Evolutionary conservation across 345 rosid genomes (phyloP).

Genomic region (Salix koriyanagi): DNA sequence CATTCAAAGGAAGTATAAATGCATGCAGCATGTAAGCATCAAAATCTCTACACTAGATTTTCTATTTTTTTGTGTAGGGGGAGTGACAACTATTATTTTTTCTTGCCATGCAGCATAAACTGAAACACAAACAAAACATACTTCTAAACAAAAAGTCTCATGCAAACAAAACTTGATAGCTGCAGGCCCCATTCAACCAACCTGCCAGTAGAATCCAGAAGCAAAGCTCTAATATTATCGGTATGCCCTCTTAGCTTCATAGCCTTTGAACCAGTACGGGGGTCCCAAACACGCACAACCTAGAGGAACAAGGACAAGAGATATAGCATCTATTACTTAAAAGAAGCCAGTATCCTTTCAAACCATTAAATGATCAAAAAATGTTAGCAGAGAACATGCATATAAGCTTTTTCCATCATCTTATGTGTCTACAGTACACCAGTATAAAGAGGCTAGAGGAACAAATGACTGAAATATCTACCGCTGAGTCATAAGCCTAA

Average conservation of each 20-base stretch:
- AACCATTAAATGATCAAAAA: slow-evolving; percentile 8
- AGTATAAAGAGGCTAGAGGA: not conserved
- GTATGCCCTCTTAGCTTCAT: slow-evolving; percentile 97
- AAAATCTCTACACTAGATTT: not conserved
- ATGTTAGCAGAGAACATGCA: not conserved
- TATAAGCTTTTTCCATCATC: not conserved
- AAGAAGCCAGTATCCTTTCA: not conserved
- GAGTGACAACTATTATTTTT: not conserved
- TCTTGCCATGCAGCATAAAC: not conserved
- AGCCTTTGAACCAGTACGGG: slow-evolving; percentile 89
- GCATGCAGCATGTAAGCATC: not conserved
- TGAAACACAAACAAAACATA: not conserved
- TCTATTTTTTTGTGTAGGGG: too few species aligned
- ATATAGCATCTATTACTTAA: not conserved
- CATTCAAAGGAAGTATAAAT: not conserved
- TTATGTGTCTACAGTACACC: not conserved
- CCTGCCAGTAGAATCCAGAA: slow-evolving; percentile 95
- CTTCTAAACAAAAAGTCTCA: not conserved
- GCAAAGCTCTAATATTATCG: slow-evolving; percentile 88
- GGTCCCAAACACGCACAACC: slow-evolving; percentile 99
- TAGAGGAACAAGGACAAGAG: slow-evolving; percentile 22
- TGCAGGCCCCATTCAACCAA: slow-evolving; percentile 23
- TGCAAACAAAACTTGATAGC: not conserved
- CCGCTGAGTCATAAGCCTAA: not conserved
- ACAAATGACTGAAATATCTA: not conserved